Evolutionary conservation across 352 stramenopile genomes (phyloP).

Genomic region (Phytophthora gonapodyides): DNA sequence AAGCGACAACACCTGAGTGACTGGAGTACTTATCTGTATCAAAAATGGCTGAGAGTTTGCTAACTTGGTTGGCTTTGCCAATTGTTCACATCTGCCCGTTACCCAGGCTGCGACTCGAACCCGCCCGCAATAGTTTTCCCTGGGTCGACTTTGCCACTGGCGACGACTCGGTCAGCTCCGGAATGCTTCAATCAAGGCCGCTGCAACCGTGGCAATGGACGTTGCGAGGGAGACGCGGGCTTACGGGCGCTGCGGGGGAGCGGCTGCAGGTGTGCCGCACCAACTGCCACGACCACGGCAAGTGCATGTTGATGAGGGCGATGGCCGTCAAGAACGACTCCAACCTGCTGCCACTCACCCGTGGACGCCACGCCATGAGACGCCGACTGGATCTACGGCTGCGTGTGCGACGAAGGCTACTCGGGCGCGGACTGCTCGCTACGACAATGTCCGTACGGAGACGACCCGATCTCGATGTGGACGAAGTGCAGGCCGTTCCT

Average conservation of each 20-base stretch:
- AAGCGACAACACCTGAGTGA: constrained; percentile 56
- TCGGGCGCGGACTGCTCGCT: constrained; percentile 85
- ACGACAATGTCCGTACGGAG: constrained; percentile 79
- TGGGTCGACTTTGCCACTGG: constrained; percentile 62
- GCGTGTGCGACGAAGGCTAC: constrained; percentile 91
- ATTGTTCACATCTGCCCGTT: constrained; percentile 71
- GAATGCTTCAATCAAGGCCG: constrained; percentile 78
- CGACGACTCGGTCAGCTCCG: constrained; percentile 46
- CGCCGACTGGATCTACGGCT: constrained; percentile 83
- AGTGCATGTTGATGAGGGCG: constrained; percentile 82
- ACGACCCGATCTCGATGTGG: constrained; percentile 67
- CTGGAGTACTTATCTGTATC: neutral
- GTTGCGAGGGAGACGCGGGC: constrained; percentile 79
- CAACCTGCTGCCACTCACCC: constrained; percentile 62
- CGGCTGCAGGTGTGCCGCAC: constrained; percentile 69
- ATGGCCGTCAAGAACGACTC: constrained; percentile 60
- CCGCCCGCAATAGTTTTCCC: constrained; percentile 72
- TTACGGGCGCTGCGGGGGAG: constrained; percentile 79
- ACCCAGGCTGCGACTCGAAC: constrained; percentile 75
- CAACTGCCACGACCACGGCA: constrained; percentile 89
- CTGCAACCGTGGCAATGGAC: constrained; percentile 75
- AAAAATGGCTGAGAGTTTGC: neutral
- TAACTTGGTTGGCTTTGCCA: neutral
- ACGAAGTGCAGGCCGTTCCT: constrained; percentile 81
- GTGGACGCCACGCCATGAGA: constrained; percentile 80